Conservation (phyloP, 768 basidiomycete genomes). For the Termitomyces sp. region DNA sequence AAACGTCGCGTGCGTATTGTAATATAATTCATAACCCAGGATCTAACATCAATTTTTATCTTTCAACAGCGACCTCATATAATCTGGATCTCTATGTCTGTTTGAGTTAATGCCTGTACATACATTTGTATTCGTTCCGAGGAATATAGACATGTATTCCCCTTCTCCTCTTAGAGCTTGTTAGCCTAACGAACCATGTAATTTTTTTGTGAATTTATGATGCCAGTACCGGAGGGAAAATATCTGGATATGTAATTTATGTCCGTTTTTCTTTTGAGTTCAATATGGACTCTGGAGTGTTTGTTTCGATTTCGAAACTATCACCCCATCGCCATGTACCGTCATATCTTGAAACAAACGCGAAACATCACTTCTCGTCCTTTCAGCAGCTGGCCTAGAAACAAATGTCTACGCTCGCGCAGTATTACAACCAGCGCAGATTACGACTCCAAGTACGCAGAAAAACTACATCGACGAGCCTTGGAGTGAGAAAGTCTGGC, state of each 20-base stretch:
- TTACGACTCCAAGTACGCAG: constrained; percentile 55
- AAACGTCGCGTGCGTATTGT: constrained; percentile 75
- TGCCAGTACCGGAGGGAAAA: not conserved
- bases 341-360: constrained; percentile 4
- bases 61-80: constrained; percentile 68
- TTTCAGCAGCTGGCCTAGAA: not conserved
- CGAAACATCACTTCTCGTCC: not conserved
- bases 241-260: not conserved
- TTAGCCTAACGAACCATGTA: not conserved
- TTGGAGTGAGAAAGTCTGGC: constrained; percentile 26
- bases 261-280: not conserved
- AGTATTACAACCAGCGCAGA: constrained; percentile 5
- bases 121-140: not conserved
- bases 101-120: constrained; percentile 11
- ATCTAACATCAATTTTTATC: not conserved
- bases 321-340: constrained; percentile 7
- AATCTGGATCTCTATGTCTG: constrained; percentile 18
- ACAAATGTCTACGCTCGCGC: not conserved
- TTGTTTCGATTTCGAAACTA: not conserved
- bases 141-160: constrained; percentile 10
- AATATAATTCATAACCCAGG: not conserved
- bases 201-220: not conserved
- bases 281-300: too few relatives aligned
- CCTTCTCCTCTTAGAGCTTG: not conserved
- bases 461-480: constrained; percentile 61